Base-by-base conservation (phyloP, 805 yeast species). In the Ogataea paraovalis region DNA sequence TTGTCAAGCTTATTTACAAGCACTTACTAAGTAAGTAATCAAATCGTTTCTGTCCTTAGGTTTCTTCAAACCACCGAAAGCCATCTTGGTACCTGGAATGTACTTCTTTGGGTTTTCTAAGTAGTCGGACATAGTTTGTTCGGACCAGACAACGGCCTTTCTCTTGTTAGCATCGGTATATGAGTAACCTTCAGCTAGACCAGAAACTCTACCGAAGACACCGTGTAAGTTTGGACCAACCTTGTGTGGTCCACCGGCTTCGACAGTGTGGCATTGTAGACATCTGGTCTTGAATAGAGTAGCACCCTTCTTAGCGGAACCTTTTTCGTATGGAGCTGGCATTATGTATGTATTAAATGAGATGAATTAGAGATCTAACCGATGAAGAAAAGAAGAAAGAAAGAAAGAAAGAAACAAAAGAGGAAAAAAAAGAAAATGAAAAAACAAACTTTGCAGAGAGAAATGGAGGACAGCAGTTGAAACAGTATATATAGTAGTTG, bases 51-150 rank as follows among this genome's bases (percentile, higher is more conserved):
- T 89, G 81, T 94, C 99, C 85, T 90, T 92, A 58, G 90, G 85
- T 83, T 94, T 94, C 91, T 94, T 94, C 75, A 94, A 83, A 79
- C 99, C 99, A 78, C 97, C 99, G 66, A 92, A 94, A 58, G 99
- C 98, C 99, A 94, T 94, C 87, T 94, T 94, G 79, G 98, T 94
- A 74, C 99, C 99, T 71, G 99, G 99, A 63, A 94, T 90, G 81
- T 90, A 94, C 80, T 94, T 94, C 95, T 94, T 94, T 78, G 99
- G 99, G 87, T 94, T 94, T 76, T 87, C 96, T 74, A 94, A 83
- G 85, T 94, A 94, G 73, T 87, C 96, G 63, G 85, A 79, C 86
- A 94, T 81, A 72, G 89, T 80, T 70, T 90, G 90, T 67, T 83
- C 90, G 59, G 67, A 62, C 99, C 99, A 94, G 51, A 63, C 62